Evolutionary conservation across 2,329 filamentous ascomycete genomes (phyloP).

Genomic region (Phialemoniopsis sp.): DNA sequence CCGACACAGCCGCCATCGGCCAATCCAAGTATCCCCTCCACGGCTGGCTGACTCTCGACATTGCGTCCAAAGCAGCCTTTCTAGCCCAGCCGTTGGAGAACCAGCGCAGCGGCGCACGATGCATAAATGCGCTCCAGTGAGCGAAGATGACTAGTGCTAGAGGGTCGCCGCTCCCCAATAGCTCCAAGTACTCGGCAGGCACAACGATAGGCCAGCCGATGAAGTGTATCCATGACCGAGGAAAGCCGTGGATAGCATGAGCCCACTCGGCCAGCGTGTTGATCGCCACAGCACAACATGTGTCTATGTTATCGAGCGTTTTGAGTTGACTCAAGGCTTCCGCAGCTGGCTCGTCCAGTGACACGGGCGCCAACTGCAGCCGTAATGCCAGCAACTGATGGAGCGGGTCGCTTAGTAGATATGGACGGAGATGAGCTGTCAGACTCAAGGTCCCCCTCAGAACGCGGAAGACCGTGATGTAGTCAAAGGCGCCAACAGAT

Average conservation of each 20-base stretch:
- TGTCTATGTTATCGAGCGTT: no score
- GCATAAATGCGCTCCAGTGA: conserved; percentile 18
- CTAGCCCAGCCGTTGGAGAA: conserved; percentile 15
- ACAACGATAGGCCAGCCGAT: conserved; percentile 15
- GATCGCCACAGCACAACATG: no score
- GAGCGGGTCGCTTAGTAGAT: no score
- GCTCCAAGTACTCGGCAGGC: conserved; percentile 11
- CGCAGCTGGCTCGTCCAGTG: no score
- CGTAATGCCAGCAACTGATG: no score
- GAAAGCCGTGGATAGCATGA: background rate
- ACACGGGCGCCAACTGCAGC: no score
- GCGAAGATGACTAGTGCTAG: conserved; percentile 14
- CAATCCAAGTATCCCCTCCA: no score
- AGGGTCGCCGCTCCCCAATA: conserved; percentile 10
- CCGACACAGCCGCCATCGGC: no score
- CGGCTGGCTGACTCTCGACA: background rate
- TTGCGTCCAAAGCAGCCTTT: conserved; percentile 10
- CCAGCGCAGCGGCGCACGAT: conserved; percentile 14
- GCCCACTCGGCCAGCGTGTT: no score
- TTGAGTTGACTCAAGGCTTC: no score
- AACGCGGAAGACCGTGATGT: background rate
- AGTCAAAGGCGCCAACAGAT: background rate
- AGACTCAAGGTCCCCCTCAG: no score
- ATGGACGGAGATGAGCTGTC: no score
- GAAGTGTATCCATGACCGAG: conserved; percentile 14